Conservation (phyloP, 768 basidiomycete species). For the Tulasnella sp. region DNA sequence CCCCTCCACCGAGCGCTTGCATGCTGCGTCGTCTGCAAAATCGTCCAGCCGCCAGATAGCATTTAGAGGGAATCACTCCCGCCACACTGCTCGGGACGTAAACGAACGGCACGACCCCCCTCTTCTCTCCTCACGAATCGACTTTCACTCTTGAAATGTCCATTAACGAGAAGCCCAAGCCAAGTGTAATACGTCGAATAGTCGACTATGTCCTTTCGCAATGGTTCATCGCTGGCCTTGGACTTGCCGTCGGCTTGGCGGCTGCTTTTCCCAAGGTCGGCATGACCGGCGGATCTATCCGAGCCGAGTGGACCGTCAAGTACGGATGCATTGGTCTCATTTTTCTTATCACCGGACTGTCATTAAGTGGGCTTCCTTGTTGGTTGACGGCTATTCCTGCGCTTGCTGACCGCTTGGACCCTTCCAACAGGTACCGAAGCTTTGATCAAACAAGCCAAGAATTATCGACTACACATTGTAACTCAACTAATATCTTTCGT, state of each 20-base stretch:
- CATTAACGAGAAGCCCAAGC: not conserved
- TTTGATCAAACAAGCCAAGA: constrained; percentile 34
- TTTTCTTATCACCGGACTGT: constrained; percentile 37
- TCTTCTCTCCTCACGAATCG: not conserved
- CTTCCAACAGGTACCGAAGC: constrained; percentile 23
- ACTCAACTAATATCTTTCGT: constrained; percentile 36
- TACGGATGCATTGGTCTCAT: constrained; percentile 36
- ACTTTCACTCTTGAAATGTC: not conserved
- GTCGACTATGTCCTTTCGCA: constrained; percentile 28
- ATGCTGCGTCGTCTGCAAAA: not conserved
- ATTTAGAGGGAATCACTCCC: not conserved
- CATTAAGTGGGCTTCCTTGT: constrained; percentile 18
- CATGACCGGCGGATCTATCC: constrained; percentile 33
- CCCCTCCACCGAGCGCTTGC: not conserved
- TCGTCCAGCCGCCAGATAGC: not conserved
- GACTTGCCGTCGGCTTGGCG: constrained; percentile 33
- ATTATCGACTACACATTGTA: constrained; percentile 34
- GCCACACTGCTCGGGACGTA: not conserved
- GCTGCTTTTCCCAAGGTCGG: constrained; percentile 36
- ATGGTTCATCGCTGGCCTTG: constrained; percentile 37
- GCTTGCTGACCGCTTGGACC: not conserved
- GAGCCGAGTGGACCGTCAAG: constrained; percentile 35
- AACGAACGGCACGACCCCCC: not conserved
- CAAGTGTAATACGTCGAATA: constrained; percentile 5
- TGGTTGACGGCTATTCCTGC: not conserved